phyloP scores from a whole-genome alignment of 257 asterid species.

The Henckelia pumila region DNA sequence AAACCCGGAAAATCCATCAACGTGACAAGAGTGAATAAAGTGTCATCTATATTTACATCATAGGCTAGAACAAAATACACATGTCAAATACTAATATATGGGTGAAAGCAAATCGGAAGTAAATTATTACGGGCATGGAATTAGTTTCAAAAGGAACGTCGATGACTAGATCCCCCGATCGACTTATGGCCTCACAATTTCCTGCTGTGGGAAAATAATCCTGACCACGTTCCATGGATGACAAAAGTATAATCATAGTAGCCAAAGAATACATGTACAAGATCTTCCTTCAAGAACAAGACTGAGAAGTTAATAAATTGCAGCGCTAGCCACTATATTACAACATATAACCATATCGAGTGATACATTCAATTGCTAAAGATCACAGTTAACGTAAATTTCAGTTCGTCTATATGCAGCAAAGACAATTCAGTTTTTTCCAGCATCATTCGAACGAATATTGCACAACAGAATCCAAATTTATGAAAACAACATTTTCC shows the following conservation, averaged over 20 bases:
- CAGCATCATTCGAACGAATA: not conserved
- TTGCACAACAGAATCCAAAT: conserved; percentile 1
- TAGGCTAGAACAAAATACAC: not conserved
- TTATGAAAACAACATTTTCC: not conserved
- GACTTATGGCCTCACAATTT: not conserved
- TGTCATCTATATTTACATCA: not conserved
- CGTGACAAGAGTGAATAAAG: not conserved
- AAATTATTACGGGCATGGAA: not conserved
- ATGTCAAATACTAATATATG: not conserved
- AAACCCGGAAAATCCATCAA: not conserved
- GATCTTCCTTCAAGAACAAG: conserved; percentile 17
- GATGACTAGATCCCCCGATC: not conserved
- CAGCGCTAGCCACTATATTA: no score
- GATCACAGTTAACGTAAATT: not conserved
- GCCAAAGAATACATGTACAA: not conserved
- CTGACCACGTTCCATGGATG: not conserved
- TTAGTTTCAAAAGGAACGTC: not conserved
- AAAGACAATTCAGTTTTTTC: not conserved
- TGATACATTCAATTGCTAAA: not conserved
- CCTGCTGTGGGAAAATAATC: not conserved
- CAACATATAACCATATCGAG: not conserved
- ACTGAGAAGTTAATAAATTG: not conserved
- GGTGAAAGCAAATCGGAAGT: not conserved
- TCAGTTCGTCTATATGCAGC: not conserved
- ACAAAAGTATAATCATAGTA: not conserved